phyloP scores from a whole-genome alignment of 2,329 filamentous ascomycete genomes.

The Sporothrix brunneoviolacea region DNA sequence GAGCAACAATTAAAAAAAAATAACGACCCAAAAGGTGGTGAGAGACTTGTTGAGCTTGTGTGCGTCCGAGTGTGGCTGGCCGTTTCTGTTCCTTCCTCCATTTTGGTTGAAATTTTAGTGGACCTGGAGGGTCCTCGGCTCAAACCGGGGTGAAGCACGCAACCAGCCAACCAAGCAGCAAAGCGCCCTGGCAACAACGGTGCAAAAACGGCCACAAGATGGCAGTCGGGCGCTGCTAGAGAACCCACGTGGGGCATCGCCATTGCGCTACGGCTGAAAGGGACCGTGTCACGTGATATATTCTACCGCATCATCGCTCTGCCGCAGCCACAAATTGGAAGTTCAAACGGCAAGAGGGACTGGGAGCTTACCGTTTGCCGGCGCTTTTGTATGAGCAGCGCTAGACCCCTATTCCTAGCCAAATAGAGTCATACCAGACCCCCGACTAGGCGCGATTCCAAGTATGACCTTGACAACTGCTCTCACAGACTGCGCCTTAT shows the following conservation, averaged over 20 bases:
- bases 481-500: no score
- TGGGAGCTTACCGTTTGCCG: no score
- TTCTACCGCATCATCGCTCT: no score
- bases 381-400: no score
- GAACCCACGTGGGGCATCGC: constrained; percentile 8
- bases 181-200: background rate
- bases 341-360: no score
- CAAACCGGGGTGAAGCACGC: constrained; percentile 12
- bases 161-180: background rate
- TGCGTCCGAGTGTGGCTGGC: background rate
- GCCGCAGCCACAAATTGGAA: no score
- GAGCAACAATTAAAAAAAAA: background rate
- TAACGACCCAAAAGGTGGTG: constrained; percentile 9
- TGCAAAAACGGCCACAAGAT: constrained; percentile 1
- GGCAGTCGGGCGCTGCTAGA: background rate
- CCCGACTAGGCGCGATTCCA: no score
- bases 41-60: constrained; percentile 10
- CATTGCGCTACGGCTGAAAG: background rate
- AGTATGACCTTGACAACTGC: no score
- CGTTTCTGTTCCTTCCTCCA: background rate
- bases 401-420: no score
- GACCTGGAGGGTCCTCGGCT: constrained; percentile 14
- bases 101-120: constrained; percentile 14
- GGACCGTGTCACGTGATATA: background rate
- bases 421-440: no score